Base-by-base conservation (phyloP, 345 rosid genomes). In the Hibiscus mutabilis region DNA sequence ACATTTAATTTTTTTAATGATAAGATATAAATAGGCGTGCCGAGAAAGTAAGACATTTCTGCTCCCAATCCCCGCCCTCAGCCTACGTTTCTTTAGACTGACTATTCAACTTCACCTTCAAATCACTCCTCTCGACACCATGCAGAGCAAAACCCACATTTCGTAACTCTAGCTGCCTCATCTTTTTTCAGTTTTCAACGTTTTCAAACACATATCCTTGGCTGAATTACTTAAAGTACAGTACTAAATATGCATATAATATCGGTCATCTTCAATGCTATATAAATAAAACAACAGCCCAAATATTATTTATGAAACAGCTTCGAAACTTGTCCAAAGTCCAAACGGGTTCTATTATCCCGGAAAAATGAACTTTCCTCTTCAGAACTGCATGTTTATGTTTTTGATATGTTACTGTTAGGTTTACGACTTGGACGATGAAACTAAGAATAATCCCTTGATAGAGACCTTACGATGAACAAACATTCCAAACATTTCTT, bases 361-460 rank as follows among this genome's bases (percentile, higher is more conserved):
- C 42, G 42, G 42, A 8, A 6, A 37, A 37, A 7, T 37, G 10
- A 37, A 37, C 10, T 37, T 33, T 33, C 37, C 37, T 33, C 37
- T 33, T 33, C 7, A 33, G 5, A 33, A 33, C 37, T 37, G 42
- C 42, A 37, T 1, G 2, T 37, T 37, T 37, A 5, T 8, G 11
- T 35, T 35, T 6, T 7, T 35, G 40, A 35, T 35, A 9, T 35
- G 40, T 37, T 37, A 37, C 42, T 42, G 18, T 35, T 51, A 51
- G 55, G 55, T 24, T 14, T 64, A 12, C 29, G 8, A 15, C 22
- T 40, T 59, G 65, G 33, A 22, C 40, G 11, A 69, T 10, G 47
- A 60, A 31, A 61, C 49, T 37, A 53, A 24, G n/a, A 53, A n/a
- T 15, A 37, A 63, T 42, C 64, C 76, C 66, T 19, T 27, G 72